Evolutionary conservation across 345 rosid species (phyloP).

Genomic region (Eucalyptus regnans): DNA sequence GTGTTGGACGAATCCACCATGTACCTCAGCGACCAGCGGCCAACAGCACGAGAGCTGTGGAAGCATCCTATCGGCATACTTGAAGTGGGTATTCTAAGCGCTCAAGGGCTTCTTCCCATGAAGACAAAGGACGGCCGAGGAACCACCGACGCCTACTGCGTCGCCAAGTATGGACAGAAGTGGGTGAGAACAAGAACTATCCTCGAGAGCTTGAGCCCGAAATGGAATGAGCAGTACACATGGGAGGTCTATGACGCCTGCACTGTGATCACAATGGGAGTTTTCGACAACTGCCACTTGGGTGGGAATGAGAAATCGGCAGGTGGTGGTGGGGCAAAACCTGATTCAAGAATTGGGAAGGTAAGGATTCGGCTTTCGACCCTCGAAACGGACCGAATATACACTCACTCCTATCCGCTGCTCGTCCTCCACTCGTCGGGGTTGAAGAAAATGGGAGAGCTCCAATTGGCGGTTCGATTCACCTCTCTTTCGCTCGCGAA

Average conservation of each 20-base stretch:
- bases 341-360: constrained; percentile 68
- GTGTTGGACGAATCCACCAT: constrained; percentile 87
- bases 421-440: constrained; percentile 58
- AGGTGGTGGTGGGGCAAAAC: constrained; percentile 25
- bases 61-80: constrained; percentile 79
- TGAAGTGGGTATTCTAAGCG: constrained; percentile 75
- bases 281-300: constrained; percentile 76
- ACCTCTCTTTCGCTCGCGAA: constrained; percentile 61
- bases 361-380: constrained; percentile 72
- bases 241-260: constrained; percentile 87
- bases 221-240: constrained; percentile 88
- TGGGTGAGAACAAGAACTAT: constrained; percentile 84
- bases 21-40: constrained; percentile 73
- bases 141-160: constrained; percentile 72
- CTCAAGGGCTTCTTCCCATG: constrained; percentile 73
- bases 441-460: constrained; percentile 85
- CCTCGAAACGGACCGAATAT: constrained; percentile 57
- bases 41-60: constrained; percentile 86
- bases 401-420: constrained; percentile 73
- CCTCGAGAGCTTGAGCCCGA: constrained; percentile 56
- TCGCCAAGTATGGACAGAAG: constrained; percentile 78
- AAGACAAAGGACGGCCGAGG: constrained; percentile 55
- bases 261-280: constrained; percentile 75
- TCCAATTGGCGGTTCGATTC: constrained; percentile 68
- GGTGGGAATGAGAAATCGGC: constrained; percentile 47